Evolutionary conservation across 1,139 yeast genomes (phyloP), one percentile per base, ranked within the genome.

Genomic region (Diutina rugosa): DNA sequence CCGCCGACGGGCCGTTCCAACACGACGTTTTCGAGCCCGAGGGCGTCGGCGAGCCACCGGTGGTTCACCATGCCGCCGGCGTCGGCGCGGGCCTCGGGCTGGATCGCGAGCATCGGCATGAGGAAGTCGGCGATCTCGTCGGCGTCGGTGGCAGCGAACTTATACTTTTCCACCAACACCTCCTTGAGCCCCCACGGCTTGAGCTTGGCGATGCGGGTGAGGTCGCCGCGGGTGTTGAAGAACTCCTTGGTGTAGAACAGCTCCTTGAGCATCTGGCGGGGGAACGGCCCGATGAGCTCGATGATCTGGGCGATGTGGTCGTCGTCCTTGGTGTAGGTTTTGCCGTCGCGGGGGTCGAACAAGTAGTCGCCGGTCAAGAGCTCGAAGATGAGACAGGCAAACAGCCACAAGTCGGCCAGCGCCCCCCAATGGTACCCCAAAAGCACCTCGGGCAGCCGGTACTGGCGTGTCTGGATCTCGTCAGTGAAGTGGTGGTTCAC

Each of bases 51-150:
- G 52, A 89, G 72, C 95, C 95, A 89, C n/a, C 80, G 79, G 64
- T 87, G 95, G 61, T 84, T 83, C 14, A 85, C 76, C 81, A 84
- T 79, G 41, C 89, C 90, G 35, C 93, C 95, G 16, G 91, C 91
- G 70, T 84, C 95, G 26, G 88, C 89, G 56, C 97, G 74, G 48
- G 69, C 64, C 61, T 77, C 82, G 1, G 96, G 96, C 64, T 81
- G 84, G 32, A 87, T 69, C 14, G 78, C 70, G 53, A 90, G 74
- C 93, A 90, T 85, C 21, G 95, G 93, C 56, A 77, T 67, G 59
- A 90, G 71, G 72, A 72, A 54, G 60, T 73, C 78, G 55, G 70
- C 63, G 55, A 75, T 67, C 44, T 72, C 74, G 16, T 64, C 60
- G 55, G 74, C 76, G 56, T 71, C 70, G 46, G 60, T 62, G 48